Evolutionary conservation across 2,329 filamentous ascomycete species (phyloP), one percentile per base, ranked within the genome.

Genomic region (Fusarium pseudoanthophilum): DNA sequence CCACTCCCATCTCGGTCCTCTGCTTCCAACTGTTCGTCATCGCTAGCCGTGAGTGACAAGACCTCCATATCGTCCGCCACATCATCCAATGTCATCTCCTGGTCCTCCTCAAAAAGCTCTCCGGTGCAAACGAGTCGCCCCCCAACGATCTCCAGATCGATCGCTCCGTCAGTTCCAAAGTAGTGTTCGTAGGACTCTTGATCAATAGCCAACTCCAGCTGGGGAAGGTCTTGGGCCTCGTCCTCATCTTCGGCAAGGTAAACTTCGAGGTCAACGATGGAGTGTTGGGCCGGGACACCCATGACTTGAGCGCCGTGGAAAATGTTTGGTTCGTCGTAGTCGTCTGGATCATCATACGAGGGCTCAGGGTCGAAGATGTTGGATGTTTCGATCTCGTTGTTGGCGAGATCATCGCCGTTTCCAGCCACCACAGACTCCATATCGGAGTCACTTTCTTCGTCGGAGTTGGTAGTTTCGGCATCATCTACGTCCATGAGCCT

Each of bases 201-300:
- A 14, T 82, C 79, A 7, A 83, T 56, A 2, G 73, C 72, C 21
- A 82, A 51, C 57, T 82, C 81, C 39, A 78, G 63, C 55, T 79
- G 77, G 0, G 79, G 80, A 16, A 83, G 53, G 20, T 76, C 60
- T 0, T 69, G 68, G 2, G 72, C 21, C 1, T 81, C 78, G 1
- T 78, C 72, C 21, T 79, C 77, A 20, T 79, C 74, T 4, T 78
- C 62, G 3, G 73, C 76, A 4, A 80, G 34, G 37, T 77, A 82
- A 1, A 82, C 70, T 36, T 81, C 79, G 20, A 83, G 65, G 48
- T 82, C 80, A 26, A 79, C 74, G 8, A 42, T 26, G 5, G 63
- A 49, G 3, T 46, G 26, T 6, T 49, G 40, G 1, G 34, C 24
- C 1, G 66, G 30, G 4, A 57, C 43, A 3, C 73, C 77, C 2